Base-by-base conservation (phyloP, 2,329 filamentous ascomycete genomes). In the Alternaria ethzedia region DNA sequence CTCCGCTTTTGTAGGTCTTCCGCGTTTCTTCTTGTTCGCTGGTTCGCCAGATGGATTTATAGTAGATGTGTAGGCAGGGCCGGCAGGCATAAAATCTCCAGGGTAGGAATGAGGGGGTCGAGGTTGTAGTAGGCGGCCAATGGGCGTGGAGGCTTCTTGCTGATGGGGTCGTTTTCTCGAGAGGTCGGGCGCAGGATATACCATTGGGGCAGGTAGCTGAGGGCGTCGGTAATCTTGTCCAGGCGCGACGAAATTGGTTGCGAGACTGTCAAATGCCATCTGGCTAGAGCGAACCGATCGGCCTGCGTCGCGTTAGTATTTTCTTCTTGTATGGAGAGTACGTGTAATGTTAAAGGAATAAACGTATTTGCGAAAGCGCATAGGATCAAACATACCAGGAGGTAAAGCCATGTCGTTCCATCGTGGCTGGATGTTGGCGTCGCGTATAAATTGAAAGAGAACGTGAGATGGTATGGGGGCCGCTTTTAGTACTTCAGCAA, bases 401-500 rank as follows among this genome's bases (percentile, higher is more conserved):
- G 85, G 85, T 63, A 86, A 75, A 44, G 83, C 77, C 67, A 83
- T 83, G 58, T 86, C 80, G 57, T 80, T 80, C 84, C 84, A 86
- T 69, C 78, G 78, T 59, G 83, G 83, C 68, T 80, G 78, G 65
- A 83, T 76, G 66, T 80, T 79, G 61, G 74, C 70, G 56, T 83
- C 80, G 64, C 79, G 77, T 66, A 86, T 79, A 66, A 83, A 75
- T 59, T 80, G 75, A 66, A 83, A 79, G 59, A 85, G 76, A 47
- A 79, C 74, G 65, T 80, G 77, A 51, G 82, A 80, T 45, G 81
- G 77, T 59, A 85, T 77, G 46, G 79, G 76, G 60, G 81, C 80
- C 45, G 78, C 79, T 73, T 85, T 87, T 68, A 87, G 78, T 66
- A 85, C 82, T 72, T 87, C 85, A 69, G 84, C 82, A 67, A 87